Evolutionary conservation across 2,329 filamentous ascomycete genomes (phyloP).

Genomic region (Cladobotryum mycophilum): DNA sequence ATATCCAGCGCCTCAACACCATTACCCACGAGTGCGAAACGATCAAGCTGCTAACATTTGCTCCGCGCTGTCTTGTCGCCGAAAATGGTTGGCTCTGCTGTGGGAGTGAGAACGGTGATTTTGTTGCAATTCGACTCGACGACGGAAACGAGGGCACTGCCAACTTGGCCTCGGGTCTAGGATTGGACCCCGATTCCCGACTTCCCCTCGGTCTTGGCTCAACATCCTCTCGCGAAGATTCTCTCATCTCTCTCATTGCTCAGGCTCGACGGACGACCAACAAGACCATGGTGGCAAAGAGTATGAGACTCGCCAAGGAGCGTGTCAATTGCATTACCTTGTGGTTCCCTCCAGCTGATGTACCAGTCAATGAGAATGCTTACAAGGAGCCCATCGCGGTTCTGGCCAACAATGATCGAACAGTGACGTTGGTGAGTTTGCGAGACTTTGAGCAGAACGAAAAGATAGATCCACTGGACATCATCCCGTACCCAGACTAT

Average conservation of each 20-base stretch:
- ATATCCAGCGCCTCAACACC: slow-evolving; percentile 63
- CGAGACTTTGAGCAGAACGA: slow-evolving; percentile 46
- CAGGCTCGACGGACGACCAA: slow-evolving; percentile 33
- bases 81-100: slow-evolving; percentile 84
- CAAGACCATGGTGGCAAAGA: slow-evolving; percentile 44
- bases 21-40: slow-evolving; percentile 64
- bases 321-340: slow-evolving; percentile 62
- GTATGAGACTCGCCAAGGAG: slow-evolving; percentile 50
- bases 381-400: slow-evolving; percentile 57
- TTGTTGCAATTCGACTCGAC: slow-evolving; percentile 66
- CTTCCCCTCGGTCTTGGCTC: slow-evolving; percentile 29
- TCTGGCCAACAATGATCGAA: slow-evolving; percentile 86
- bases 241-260: slow-evolving; percentile 30
- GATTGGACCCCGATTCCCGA: slow-evolving; percentile 15
- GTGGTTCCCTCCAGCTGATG: slow-evolving; percentile 46
- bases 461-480: slow-evolving; percentile 54
- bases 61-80: slow-evolving; percentile 80
- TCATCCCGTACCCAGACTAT: slow-evolving; percentile 69
- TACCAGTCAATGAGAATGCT: slow-evolving; percentile 26
- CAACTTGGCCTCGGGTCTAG: slow-evolving; percentile 19
- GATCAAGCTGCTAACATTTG: slow-evolving; percentile 64
- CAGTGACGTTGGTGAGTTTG: slow-evolving; percentile 77
- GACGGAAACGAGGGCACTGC: slow-evolving; percentile 28
- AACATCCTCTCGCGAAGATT: slow-evolving; percentile 27
- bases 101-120: slow-evolving; percentile 82